A percentile compares a stretch with the other conserved stretches of the same genome.
Evolutionary conservation across 441 rosid species (phyloP).

Genomic region (Populus hybrid): DNA sequence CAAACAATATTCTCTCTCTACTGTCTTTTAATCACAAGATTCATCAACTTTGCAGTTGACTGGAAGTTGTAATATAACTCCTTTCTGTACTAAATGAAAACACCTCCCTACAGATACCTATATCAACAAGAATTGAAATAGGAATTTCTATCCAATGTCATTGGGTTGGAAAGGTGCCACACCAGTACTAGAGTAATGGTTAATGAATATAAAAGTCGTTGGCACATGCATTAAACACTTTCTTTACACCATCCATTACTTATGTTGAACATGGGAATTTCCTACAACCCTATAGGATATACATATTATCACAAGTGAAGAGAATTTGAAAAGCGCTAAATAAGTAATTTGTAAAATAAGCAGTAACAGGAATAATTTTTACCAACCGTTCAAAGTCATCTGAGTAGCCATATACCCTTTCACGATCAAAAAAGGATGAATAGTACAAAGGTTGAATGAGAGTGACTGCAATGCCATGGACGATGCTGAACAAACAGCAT

Average conservation of each 20-base stretch:
- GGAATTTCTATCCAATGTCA: not conserved
- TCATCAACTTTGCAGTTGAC: not conserved
- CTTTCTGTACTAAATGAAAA: not conserved
- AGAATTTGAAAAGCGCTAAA: conserved; percentile 1
- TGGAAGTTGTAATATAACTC: not conserved
- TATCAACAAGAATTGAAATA: not conserved
- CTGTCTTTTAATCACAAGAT: not conserved
- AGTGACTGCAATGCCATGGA: conserved; percentile 72
- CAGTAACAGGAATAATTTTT: not conserved
- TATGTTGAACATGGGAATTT: not conserved
- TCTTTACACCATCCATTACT: no score
- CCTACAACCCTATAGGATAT: not conserved
- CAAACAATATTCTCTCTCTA: not conserved
- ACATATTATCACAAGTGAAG: conserved; percentile 2
- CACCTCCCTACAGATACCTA: not conserved
- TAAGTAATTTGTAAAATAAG: conserved; percentile 1
- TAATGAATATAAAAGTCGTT: not conserved
- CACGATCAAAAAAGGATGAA: conserved; percentile 67
- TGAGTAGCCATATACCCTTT: conserved; percentile 60
- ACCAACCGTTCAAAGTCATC: conserved; percentile 85
- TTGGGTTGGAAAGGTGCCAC: not conserved
- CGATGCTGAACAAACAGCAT: conserved; percentile 43
- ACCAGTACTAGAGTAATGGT: no score
- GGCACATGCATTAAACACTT: not conserved
- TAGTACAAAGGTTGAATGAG: conserved; percentile 65